A percentile compares a stretch with the other conserved stretches of the same genome.
These are phyloP conservation scores for Catenaria anguillulae DNA, from an alignment of 371 early-diverging fungal genomes.

Conservation along the genomic window DNA sequence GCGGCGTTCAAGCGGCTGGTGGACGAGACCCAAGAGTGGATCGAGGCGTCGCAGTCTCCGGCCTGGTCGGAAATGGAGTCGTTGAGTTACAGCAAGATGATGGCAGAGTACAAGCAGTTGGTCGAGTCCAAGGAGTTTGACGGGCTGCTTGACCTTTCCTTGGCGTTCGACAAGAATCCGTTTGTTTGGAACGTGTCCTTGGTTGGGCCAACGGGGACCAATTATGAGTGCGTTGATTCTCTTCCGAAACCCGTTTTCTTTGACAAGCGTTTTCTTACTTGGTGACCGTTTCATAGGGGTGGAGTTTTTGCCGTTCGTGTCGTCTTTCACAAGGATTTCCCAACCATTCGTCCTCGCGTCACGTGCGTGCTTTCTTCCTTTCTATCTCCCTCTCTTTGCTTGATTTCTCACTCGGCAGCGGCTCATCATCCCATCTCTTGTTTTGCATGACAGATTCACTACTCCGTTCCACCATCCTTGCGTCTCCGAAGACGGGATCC, in stretches of 20 bases:
- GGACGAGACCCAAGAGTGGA: conserved; percentile 16
- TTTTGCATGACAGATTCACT: too few species aligned
- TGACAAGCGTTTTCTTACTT: too few species aligned
- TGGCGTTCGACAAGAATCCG: conserved; percentile 31
- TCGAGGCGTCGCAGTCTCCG: conserved; percentile 16
- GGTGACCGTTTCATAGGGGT: too few species aligned
- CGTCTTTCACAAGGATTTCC: conserved; percentile 34
- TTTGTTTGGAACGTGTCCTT: conserved; percentile 35
- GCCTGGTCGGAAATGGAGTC: conserved; percentile 23
- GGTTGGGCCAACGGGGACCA: conserved; percentile 26
- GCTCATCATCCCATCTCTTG: too few species aligned
- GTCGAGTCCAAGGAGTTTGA: conserved; percentile 25
- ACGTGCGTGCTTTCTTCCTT: too few species aligned
- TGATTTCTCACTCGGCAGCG: too few species aligned
- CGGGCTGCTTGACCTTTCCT: conserved; percentile 24
- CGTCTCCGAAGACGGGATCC: conserved; percentile 16
- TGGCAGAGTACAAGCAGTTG: conserved; percentile 33
- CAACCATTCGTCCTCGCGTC: conserved; percentile 30
- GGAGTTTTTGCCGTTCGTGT: conserved; percentile 34
- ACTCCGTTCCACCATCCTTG: conserved; percentile 38
- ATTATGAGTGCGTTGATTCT: too few species aligned
- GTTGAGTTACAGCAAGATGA: conserved; percentile 27
- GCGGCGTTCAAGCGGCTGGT: conserved; percentile 24
- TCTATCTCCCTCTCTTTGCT: too few species aligned
- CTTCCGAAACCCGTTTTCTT: too few species aligned